Evolutionary conservation across 768 basidiomycete species (phyloP).

Genomic region (Leccinellum luteum): DNA sequence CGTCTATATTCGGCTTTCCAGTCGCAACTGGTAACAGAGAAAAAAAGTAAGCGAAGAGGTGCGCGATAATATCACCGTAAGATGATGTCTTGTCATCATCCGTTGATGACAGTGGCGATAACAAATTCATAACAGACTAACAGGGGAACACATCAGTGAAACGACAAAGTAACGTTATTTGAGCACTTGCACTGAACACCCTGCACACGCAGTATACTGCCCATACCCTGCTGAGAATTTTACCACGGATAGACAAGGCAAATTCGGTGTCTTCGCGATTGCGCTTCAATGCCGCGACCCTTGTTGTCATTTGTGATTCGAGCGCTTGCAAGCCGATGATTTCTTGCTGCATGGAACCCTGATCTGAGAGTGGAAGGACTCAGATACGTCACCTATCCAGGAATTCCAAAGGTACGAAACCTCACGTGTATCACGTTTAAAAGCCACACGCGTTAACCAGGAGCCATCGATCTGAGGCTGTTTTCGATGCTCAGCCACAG

Average conservation of each 20-base stretch:
- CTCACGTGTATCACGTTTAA: conserved; percentile 33
- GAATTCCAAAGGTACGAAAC: conserved; percentile 8
- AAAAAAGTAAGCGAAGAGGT: conserved; percentile 39
- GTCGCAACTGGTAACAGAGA: conserved; percentile 36
- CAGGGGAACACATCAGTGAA: conserved; percentile 15
- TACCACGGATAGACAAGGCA: conserved; percentile 54
- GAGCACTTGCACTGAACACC: conserved; percentile 52
- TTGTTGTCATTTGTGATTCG: conserved; percentile 63
- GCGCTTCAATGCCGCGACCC: conserved; percentile 48
- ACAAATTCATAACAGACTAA: conserved; percentile 33
- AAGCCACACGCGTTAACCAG: conserved; percentile 30
- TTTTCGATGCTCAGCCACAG: conserved; percentile 9
- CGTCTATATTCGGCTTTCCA: conserved; percentile 30
- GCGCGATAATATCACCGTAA: conserved; percentile 44
- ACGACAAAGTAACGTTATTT: conserved; percentile 5
- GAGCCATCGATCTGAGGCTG: conserved; percentile 26
- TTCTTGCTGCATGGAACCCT: conserved; percentile 48
- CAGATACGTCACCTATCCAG: neutral
- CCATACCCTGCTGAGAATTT: conserved; percentile 50
- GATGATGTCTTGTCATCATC: conserved; percentile 39
- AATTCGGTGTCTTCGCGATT: conserved; percentile 50
- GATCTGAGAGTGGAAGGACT: conserved; percentile 27
- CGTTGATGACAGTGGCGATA: conserved; percentile 29
- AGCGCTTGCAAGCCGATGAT: conserved; percentile 63
- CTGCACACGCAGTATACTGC: conserved; percentile 67